Conservation (phyloP, 495 filamentous ascomycete genomes). For the Neurospora sp. region DNA sequence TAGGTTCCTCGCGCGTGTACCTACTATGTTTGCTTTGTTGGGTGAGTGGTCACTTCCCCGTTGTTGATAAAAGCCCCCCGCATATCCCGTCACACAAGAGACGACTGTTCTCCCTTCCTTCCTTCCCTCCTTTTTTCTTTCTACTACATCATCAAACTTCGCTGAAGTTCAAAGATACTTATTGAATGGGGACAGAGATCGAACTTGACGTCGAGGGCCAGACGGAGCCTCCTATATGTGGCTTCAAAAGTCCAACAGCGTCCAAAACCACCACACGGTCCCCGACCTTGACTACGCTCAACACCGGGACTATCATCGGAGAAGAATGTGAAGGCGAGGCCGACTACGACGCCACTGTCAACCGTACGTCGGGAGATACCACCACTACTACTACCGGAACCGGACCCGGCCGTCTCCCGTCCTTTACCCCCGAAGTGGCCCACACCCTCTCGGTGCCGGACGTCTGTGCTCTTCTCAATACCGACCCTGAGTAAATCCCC, state of each 20-base stretch:
- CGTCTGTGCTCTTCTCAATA: conserved; percentile 16
- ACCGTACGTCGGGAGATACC: conserved; percentile 1
- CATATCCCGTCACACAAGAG: not conserved
- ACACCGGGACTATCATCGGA: not conserved
- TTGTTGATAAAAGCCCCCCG: not conserved
- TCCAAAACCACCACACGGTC: conserved; percentile 12
- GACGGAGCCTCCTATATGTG: conserved; percentile 43
- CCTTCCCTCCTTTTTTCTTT: not conserved
- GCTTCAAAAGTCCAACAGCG: conserved; percentile 24
- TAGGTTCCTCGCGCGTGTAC: not conserved
- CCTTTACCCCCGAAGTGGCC: conserved; percentile 14
- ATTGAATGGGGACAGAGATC: conserved; percentile 41
- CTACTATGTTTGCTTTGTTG: not conserved
- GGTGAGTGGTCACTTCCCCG: not conserved
- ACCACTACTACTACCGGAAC: conserved; percentile 5
- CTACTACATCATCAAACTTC: not conserved
- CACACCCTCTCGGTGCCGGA: conserved; percentile 19
- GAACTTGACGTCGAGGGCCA: conserved; percentile 37
- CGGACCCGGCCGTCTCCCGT: not conserved
- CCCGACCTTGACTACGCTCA: conserved; percentile 9
- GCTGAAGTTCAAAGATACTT: not conserved
- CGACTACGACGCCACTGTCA: conserved; percentile 11
- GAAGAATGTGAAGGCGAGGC: not conserved
- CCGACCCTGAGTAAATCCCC: conserved; percentile 11
- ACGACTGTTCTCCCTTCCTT: not conserved